These are phyloP conservation scores for Kurtzmaniella natalensis DNA, from an alignment of 1,139 yeast species.

Conservation along the genomic window DNA sequence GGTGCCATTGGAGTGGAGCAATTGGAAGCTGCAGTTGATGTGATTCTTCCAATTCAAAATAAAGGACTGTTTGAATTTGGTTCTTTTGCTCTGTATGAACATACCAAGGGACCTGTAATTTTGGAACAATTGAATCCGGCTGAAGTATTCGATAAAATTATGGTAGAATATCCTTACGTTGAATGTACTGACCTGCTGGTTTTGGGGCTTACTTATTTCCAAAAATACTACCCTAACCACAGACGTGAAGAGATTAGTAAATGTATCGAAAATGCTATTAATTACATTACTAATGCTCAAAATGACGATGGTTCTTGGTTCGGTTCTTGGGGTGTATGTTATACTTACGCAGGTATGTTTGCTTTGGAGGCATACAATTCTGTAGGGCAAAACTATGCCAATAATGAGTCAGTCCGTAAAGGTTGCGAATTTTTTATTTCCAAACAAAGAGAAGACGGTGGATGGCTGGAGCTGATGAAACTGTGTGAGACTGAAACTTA, in stretches of 20 bases:
- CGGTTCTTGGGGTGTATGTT: constrained; percentile 98
- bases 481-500: constrained; percentile 82
- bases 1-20: constrained; percentile 49
- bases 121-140: constrained; percentile 87
- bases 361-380: constrained; percentile 87
- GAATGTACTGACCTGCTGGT: constrained; percentile 97
- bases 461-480: constrained; percentile 92
- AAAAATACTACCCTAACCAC: constrained; percentile 58
- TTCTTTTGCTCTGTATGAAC: constrained; percentile 89
- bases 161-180: constrained; percentile 98
- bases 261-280: constrained; percentile 70
- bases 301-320: constrained; percentile 91
- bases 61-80: constrained; percentile 80
- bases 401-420: constrained; percentile 55
- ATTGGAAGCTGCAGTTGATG: constrained; percentile 68
- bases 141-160: constrained; percentile 94
- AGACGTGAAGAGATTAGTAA: constrained; percentile 57
- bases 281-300: constrained; percentile 68
- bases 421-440: constrained; percentile 84
- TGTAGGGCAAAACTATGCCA: constrained; percentile 59
- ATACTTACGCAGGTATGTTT: constrained; percentile 96
- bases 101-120: constrained; percentile 74
- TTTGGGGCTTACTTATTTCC: constrained; percentile 78
- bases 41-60: constrained; percentile 63
- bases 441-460: constrained; percentile 84